These are phyloP conservation scores for Puccinia triticina DNA, from an alignment of 1,284 basidiomycete genomes.

Conservation along the genomic window DNA sequence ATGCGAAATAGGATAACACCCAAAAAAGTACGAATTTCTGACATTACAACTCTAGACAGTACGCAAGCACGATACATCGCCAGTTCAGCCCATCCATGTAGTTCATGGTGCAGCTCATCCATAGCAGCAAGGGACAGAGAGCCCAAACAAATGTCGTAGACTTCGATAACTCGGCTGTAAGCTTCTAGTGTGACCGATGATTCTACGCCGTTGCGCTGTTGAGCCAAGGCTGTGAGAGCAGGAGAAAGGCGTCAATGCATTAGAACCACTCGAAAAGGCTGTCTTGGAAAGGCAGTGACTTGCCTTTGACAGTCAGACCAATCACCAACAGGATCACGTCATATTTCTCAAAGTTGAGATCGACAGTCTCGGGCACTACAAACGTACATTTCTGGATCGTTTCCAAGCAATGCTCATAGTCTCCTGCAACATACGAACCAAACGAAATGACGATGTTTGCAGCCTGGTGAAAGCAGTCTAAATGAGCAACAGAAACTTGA, in stretches of 20 bases:
- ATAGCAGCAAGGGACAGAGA: neutral
- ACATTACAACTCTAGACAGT: slow-evolving; percentile 12
- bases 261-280: neutral
- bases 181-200: slow-evolving; percentile 6
- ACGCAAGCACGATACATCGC: slow-evolving; percentile 37
- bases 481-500: neutral
- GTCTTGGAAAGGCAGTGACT: neutral
- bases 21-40: neutral
- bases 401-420: slow-evolving; percentile 14
- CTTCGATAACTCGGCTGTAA: slow-evolving; percentile 32
- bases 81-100: slow-evolving; percentile 47
- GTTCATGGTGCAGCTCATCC: slow-evolving; percentile 35
- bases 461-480: neutral
- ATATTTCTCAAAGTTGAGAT: slow-evolving; percentile 38
- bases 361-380: slow-evolving; percentile 19
- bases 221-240: slow-evolving; percentile 21
- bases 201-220: slow-evolving; percentile 17
- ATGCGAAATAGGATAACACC: neutral
- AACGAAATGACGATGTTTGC: slow-evolving; percentile 42
- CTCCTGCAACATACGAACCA: slow-evolving; percentile 14
- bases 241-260: neutral
- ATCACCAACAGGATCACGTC: slow-evolving; percentile 27
- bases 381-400: slow-evolving; percentile 22
- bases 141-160: slow-evolving; percentile 20
- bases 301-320: slow-evolving; percentile 32